These are phyloP conservation scores for Bruguiera gymnorhiza DNA, from an alignment of 345 rosid species.

Conservation along the genomic window DNA sequence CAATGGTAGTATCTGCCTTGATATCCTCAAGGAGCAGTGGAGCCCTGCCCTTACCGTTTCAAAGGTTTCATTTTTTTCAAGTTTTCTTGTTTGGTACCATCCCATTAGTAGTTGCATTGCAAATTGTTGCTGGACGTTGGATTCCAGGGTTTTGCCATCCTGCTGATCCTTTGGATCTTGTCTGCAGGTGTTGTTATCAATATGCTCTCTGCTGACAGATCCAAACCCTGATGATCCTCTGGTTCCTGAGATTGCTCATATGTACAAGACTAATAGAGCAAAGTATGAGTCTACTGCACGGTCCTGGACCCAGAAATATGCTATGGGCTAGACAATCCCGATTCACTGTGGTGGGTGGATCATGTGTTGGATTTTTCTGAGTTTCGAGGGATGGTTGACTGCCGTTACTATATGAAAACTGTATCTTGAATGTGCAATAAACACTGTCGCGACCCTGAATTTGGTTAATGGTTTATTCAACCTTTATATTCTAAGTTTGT, in stretches of 20 bases:
- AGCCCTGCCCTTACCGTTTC: conserved; percentile 23
- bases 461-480: too few species aligned
- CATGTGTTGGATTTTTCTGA: not conserved
- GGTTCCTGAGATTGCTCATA: conserved; percentile 34
- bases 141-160: not conserved
- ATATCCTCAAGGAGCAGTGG: conserved; percentile 25
- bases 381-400: not conserved
- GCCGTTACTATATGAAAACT: not conserved
- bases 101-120: too few species aligned
- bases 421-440: not conserved
- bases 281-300: conserved; percentile 32
- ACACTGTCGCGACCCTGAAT: too few species aligned
- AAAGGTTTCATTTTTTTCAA: conserved; percentile 5
- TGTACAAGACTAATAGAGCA: conserved; percentile 30
- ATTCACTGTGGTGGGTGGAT: not conserved
- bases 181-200: conserved; percentile 32
- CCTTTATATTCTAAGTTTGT: too few species aligned
- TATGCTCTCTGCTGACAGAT: conserved; percentile 37
- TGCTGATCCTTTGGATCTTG: not conserved
- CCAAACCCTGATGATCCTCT: conserved; percentile 39
- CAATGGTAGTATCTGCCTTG: conserved; percentile 21
- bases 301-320: conserved; percentile 36
- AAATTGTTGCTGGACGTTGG: too few species aligned
- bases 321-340: conserved; percentile 22
- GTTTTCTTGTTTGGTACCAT: not conserved